Base-by-base conservation (phyloP, 163 green algal species). In the Scenedesmus sp. region DNA sequence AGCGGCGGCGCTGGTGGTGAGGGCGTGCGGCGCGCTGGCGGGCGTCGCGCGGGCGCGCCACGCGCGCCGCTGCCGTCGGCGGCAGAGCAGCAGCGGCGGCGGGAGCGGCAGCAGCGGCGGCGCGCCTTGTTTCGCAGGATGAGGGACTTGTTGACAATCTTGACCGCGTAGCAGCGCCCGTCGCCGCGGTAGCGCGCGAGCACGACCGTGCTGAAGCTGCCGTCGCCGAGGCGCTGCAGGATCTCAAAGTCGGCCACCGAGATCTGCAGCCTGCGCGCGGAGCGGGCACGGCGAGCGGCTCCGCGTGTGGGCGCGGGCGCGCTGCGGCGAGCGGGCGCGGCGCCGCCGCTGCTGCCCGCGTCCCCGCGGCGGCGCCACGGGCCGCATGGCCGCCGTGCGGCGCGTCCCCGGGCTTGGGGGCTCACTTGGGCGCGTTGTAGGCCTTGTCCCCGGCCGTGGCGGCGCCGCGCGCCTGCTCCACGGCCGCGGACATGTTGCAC, bases 71-170 rank as follows among this genome's bases (percentile, higher is more conserved):
- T n/a, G n/a, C n/a, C n/a, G n/a, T n/a, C n/a, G n/a, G n/a, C n/a
- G n/a, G n/a, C n/a, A n/a, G n/a, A n/a, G n/a, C n/a, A n/a, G n/a
- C n/a, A n/a, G n/a, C n/a, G n/a, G n/a, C n/a, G n/a, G n/a, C n/a
- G n/a, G n/a, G n/a, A n/a, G n/a, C n/a, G n/a, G n/a, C n/a, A n/a
- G n/a, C n/a, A n/a, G n/a, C n/a, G n/a, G 11, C 24, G 17, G 62
- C 54, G 60, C 58, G 85, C 84, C 74, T 91, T 92, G 65, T 93
- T 91, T 11, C 91, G 75, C 48, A 96, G 34, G 26, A 96, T 70
- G 15, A 95, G 80, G 71, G 92, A 85, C 75, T 97, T 97, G 80
- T 96, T 92, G 17, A 97, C 88, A 20, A 96, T 88, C 62, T 97
- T 97, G 28, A 97, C 77, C 1, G 93, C 93, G 78, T 91, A 96